These are phyloP conservation scores for Trametes gibbosa DNA, from an alignment of 768 basidiomycete genomes.

Conservation along the genomic window DNA sequence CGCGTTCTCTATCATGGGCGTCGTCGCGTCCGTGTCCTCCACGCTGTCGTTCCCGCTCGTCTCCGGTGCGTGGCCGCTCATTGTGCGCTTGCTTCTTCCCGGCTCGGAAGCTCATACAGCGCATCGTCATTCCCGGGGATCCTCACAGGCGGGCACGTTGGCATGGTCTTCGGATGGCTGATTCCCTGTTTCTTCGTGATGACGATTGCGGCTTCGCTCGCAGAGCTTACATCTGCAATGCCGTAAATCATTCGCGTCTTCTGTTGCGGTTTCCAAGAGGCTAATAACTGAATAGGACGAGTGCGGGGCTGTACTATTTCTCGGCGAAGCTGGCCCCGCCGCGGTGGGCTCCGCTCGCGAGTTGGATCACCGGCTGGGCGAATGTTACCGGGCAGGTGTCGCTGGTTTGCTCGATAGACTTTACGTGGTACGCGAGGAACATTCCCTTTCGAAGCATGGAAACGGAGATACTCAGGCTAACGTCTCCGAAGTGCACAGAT, in stretches of 20 bases:
- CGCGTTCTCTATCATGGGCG: conserved; percentile 70
- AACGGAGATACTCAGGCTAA: neutral
- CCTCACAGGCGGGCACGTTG: conserved; percentile 63
- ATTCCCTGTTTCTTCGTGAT: conserved; percentile 69
- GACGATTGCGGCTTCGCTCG: conserved; percentile 67
- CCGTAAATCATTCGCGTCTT: conserved; percentile 47
- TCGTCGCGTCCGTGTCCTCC: conserved; percentile 66
- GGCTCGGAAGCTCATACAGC: too few relatives aligned
- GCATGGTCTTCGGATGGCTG: conserved; percentile 76
- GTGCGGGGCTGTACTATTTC: conserved; percentile 78
- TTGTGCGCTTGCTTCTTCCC: neutral
- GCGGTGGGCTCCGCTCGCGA: conserved; percentile 57
- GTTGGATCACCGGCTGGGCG: conserved; percentile 71
- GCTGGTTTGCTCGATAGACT: conserved; percentile 74
- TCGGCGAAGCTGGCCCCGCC: conserved; percentile 70
- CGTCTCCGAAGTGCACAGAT: conserved; percentile 55
- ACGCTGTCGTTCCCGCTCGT: conserved; percentile 62
- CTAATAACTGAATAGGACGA: conserved; percentile 46
- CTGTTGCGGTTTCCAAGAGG: neutral
- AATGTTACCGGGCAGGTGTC: conserved; percentile 71
- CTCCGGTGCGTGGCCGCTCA: conserved; percentile 42
- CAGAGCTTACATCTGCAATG: conserved; percentile 72
- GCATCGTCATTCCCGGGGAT: neutral
- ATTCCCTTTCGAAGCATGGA: neutral
- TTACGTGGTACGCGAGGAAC: conserved; percentile 48